Evolutionary conservation across 2,329 filamentous ascomycete species (phyloP).

Genomic region (Parascedosporium putredinis): DNA sequence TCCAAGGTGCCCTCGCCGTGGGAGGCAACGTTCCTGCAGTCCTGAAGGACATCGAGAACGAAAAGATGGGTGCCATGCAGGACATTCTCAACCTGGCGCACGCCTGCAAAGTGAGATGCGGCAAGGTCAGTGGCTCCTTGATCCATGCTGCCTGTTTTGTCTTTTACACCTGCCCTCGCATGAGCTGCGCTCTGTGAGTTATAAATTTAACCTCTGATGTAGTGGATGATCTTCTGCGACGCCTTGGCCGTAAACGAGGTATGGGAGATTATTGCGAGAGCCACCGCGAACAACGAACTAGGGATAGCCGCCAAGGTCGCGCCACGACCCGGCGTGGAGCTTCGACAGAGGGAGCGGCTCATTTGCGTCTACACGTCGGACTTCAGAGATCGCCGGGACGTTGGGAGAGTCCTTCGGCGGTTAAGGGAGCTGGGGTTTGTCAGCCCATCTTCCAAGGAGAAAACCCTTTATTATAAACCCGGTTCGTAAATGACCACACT

Average conservation of each 20-base stretch:
- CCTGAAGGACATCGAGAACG: constrained; percentile 36
- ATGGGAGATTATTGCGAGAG: constrained; percentile 58
- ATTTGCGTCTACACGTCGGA: constrained; percentile 73
- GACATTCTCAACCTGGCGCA: constrained; percentile 53
- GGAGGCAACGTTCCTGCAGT: constrained; percentile 24
- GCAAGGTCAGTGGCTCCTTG: constrained; percentile 43
- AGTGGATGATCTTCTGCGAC: constrained; percentile 67
- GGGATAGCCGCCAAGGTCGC: constrained; percentile 65
- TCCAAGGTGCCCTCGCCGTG: constrained; percentile 32
- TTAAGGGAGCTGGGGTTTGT: constrained; percentile 55
- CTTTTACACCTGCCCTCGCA: neutral
- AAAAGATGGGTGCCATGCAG: constrained; percentile 35
- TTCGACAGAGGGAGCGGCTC: constrained; percentile 36
- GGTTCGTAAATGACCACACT: constrained; percentile 33
- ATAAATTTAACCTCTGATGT: neutral
- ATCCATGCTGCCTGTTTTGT: neutral
- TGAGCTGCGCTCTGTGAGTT: no score
- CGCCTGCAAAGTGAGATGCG: constrained; percentile 45
- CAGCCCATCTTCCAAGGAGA: constrained; percentile 26
- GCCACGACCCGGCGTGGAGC: constrained; percentile 36
- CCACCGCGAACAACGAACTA: constrained; percentile 57
- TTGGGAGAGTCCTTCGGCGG: constrained; percentile 54
- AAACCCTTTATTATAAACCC: constrained; percentile 67
- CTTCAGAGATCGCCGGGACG: constrained; percentile 58
- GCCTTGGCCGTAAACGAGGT: constrained; percentile 43